Conservation (phyloP, 257 asterid species). For the Petrea volubilis region DNA sequence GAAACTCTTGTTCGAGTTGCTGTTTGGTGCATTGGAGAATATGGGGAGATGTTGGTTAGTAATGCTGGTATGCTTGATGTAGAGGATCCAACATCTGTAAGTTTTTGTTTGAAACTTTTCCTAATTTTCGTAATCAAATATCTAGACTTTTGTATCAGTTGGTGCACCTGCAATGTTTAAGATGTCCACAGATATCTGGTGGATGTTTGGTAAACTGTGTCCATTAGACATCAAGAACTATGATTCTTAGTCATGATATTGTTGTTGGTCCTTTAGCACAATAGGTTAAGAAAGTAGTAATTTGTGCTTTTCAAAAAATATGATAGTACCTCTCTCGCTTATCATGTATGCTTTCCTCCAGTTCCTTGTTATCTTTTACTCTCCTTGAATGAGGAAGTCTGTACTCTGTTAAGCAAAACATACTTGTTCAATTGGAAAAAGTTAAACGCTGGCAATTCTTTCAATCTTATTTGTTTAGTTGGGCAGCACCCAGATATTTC, state of each 20-base stretch:
- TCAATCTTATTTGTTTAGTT: not conserved
- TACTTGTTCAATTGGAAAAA: not conserved
- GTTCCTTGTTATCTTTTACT: not conserved
- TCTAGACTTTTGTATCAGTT: conserved; percentile 2
- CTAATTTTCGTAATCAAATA: not conserved
- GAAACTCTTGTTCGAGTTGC: conserved; percentile 95
- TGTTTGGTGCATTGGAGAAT: conserved; percentile 99
- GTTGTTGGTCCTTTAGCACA: conserved; percentile 5
- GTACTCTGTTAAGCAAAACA: not conserved
- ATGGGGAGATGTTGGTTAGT: conserved; percentile 84
- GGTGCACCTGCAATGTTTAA: not conserved
- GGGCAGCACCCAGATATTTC: not conserved
- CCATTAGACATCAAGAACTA: not conserved
- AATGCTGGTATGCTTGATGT: conserved; percentile 69
- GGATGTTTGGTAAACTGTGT: not conserved
- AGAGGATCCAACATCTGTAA: conserved; percentile 82
- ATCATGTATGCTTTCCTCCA: not conserved
- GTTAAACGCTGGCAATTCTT: not conserved
- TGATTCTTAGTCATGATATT: not conserved
- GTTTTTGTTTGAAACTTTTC: conserved; percentile 36
- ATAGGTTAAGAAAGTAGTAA: not conserved
- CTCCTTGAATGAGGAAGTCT: not conserved
- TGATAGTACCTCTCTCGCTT: not conserved
- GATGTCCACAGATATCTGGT: conserved; percentile 6
- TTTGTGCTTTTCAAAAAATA: not conserved